phyloP scores from a whole-genome alignment of 208 protist species.

The Wallacemonas sp. region DNA sequence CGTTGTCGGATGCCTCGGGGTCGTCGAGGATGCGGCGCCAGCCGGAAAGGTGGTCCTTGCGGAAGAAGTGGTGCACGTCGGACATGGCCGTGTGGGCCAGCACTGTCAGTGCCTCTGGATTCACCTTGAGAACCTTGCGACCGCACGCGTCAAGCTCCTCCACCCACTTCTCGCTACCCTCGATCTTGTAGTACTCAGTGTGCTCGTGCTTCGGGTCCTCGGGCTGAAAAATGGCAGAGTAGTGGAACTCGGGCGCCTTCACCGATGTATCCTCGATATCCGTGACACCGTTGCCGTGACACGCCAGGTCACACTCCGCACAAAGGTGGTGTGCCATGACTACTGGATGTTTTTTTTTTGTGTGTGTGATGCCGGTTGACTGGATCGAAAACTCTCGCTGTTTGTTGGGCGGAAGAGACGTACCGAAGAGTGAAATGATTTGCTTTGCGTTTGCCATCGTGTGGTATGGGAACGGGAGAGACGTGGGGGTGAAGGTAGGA shows the following conservation, averaged over 20 bases:
- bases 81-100: conserved; percentile 90
- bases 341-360: no score
- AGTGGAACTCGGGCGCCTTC: conserved; percentile 63
- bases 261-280: conserved; percentile 78
- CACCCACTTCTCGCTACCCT: conserved; percentile 76
- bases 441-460: no score
- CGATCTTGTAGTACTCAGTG: conserved; percentile 85
- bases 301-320: conserved; percentile 72
- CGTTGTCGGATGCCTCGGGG: conserved; percentile 95
- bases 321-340: conserved; percentile 47
- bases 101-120: conserved; percentile 87
- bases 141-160: conserved; percentile 76
- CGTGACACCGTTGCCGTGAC: conserved; percentile 38
- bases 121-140: conserved; percentile 85
- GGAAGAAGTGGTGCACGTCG: conserved; percentile 96
- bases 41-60: conserved; percentile 94
- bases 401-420: no score
- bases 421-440: no score
- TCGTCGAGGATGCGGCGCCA: conserved; percentile 95
- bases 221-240: conserved; percentile 85
- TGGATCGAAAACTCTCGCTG: neutral
- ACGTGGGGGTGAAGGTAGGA: no score
- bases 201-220: conserved; percentile 76
- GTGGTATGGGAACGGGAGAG: no score
- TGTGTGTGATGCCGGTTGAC: neutral